Conservation (phyloP, 805 yeast genomes). For the Nakazawaea populi region DNA sequence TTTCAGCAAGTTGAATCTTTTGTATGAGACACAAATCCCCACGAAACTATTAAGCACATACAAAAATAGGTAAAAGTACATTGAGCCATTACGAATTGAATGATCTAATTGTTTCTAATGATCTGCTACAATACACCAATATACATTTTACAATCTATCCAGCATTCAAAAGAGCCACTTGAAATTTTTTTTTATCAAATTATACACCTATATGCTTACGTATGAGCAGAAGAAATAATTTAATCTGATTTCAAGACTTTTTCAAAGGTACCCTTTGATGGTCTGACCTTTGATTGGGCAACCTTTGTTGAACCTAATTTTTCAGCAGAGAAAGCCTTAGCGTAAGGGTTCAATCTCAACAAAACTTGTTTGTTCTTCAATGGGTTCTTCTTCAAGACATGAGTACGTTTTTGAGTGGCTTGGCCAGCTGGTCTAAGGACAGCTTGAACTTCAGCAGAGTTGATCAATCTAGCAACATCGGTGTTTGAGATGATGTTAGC, state of each 20-base stretch:
- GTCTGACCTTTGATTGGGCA: slow-evolving; percentile 53
- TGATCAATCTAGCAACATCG: slow-evolving; percentile 94
- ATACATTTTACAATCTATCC: too few relatives aligned
- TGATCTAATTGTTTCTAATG: too few relatives aligned
- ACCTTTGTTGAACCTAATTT: slow-evolving; percentile 82
- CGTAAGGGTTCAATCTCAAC: slow-evolving; percentile 99
- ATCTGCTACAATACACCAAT: too few relatives aligned
- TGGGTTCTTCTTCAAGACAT: slow-evolving; percentile 98
- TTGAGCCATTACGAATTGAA: too few relatives aligned
- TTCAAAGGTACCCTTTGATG: slow-evolving; percentile 68
- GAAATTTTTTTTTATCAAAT: not conserved
- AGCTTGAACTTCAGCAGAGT: slow-evolving; percentile 98
- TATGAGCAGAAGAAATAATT: slow-evolving; percentile 11
- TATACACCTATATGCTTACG: not conserved
- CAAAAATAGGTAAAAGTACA: too few relatives aligned
- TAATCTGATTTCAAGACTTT: slow-evolving; percentile 62
- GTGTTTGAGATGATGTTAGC: slow-evolving; percentile 90
- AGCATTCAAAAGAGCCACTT: too few relatives aligned
- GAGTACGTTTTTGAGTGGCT: slow-evolving; percentile 86
- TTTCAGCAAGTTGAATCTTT: too few relatives aligned
- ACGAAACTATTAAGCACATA: too few relatives aligned
- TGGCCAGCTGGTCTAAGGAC: slow-evolving; percentile 96
- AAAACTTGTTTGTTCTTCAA: slow-evolving; percentile 98
- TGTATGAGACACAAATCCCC: too few relatives aligned
- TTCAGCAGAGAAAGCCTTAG: slow-evolving; percentile 92